These are phyloP conservation scores for Auricularia sp. DNA, from an alignment of 768 basidiomycete species.

Conservation along the genomic window DNA sequence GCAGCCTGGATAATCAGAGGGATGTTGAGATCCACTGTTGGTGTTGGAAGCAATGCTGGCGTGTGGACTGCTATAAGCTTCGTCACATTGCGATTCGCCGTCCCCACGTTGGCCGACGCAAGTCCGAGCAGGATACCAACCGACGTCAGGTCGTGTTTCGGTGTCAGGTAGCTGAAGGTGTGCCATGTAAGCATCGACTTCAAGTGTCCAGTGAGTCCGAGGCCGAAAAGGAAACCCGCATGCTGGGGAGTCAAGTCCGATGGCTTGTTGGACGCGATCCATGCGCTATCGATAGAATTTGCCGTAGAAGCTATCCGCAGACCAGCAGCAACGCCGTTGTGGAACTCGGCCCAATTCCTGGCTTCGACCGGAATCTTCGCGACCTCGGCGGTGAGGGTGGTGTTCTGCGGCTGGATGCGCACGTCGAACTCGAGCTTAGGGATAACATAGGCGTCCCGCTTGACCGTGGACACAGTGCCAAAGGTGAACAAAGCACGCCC, in stretches of 20 bases:
- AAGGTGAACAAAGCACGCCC: conserved; percentile 91
- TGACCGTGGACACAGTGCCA: conserved; percentile 65
- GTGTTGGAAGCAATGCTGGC: conserved; percentile 81
- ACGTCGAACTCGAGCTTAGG: conserved; percentile 72
- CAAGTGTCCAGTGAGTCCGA: conserved; percentile 87
- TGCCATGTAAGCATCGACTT: conserved; percentile 88
- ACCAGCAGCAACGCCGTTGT: conserved; percentile 91
- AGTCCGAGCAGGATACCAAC: conserved; percentile 91
- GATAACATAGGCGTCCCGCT: conserved; percentile 66
- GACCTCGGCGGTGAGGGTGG: conserved; percentile 51
- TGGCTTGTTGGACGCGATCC: conserved; percentile 95
- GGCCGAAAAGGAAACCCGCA: conserved; percentile 89
- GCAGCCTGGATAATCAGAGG: conserved; percentile 84
- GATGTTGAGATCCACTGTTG: conserved; percentile 81
- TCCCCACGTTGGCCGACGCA: conserved; percentile 82
- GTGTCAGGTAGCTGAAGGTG: conserved; percentile 88
- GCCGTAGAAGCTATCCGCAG: conserved; percentile 72
- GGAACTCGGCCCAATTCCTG: conserved; percentile 90
- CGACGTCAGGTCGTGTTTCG: conserved; percentile 91
- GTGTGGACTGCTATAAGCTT: conserved; percentile 89
- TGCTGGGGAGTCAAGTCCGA: conserved; percentile 84
- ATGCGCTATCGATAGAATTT: conserved; percentile 75
- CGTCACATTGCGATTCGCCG: conserved; percentile 76
- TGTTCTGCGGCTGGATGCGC: conserved; percentile 62
- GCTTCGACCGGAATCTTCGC: conserved; percentile 67